Evolutionary conservation across 2,329 filamentous ascomycete genomes (phyloP), one percentile per base, ranked within the genome.

Genomic region (Pestalotiopsis sp.): DNA sequence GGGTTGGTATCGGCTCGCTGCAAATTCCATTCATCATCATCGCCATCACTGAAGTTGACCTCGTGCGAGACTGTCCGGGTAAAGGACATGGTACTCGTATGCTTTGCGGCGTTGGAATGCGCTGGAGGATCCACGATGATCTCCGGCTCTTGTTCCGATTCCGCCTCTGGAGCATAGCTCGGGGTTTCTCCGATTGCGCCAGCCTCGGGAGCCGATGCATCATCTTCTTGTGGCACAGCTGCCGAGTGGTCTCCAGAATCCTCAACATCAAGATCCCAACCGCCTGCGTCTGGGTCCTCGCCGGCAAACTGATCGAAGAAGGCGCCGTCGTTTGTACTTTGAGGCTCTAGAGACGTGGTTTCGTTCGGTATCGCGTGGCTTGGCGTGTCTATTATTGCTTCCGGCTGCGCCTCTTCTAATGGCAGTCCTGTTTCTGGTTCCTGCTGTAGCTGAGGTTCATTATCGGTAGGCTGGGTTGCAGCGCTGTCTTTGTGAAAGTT

Each of bases 1-100:
- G 85, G 85, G 67, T 91, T 87, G 1, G 84, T 84, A 65, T 86
- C 82, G 38, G 82, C 81, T 66, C 83, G 83, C 13, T 83, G 79
- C 1, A 88, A 73, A 63, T 79, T 85, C 85, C 86, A 89, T 69
- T 90, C 88, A n/a, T 78, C 75, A 24, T 89, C 87, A 66, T 86
- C 88, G 52, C 88, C 86, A 57, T 84, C 84, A 67, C 82, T 83
- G 79, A 87, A 89, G 75, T 81, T 89, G 26, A 89, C 80, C 65
- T 90, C 88, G 67, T 90, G 85, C 11, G 88, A 86, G 13, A 90
- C 88, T 1, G 89, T 91, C 44, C 89, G 85, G 11, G 68, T 83
- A 77, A 91, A 91, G 0, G 89, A 91, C 75, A 86, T 83, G 61
- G 84, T 88, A 76, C 88, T 91, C 10, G 84, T 77, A 74, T 90